These are phyloP conservation scores for Neurospora sp. DNA, from an alignment of 495 filamentous ascomycete genomes.

Conservation along the genomic window DNA sequence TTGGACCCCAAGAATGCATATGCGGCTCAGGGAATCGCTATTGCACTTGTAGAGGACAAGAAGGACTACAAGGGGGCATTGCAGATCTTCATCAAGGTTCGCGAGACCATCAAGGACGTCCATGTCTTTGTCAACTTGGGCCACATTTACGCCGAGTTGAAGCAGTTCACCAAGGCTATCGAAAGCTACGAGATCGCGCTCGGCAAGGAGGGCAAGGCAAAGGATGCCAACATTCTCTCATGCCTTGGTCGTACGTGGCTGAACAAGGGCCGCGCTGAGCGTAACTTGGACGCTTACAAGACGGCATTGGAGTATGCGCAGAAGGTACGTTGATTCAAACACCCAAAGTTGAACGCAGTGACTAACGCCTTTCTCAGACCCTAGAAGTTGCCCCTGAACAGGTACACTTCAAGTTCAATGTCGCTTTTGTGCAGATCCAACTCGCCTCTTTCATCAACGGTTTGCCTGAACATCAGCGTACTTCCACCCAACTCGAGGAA, in stretches of 20 bases:
- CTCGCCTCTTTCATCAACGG: conserved; percentile 71
- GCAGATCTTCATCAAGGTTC: conserved; percentile 76
- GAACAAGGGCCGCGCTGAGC: conserved; percentile 72
- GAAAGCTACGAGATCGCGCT: conserved; percentile 92
- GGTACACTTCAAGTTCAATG: conserved; percentile 89
- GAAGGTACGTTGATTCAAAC: conserved; percentile 36
- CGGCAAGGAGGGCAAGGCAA: conserved; percentile 61
- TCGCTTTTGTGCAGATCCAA: conserved; percentile 93
- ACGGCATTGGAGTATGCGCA: conserved; percentile 78
- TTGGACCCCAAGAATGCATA: conserved; percentile 89
- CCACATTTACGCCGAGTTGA: conserved; percentile 80
- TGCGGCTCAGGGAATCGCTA: conserved; percentile 90
- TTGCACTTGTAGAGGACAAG: conserved; percentile 86
- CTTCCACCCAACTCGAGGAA: conserved; percentile 63
- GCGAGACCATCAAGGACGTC: conserved; percentile 77
- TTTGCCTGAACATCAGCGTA: conserved; percentile 64
- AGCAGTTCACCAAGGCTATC: conserved; percentile 80
- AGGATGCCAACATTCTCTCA: conserved; percentile 72
- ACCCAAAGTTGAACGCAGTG: neutral
- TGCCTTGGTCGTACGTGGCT: conserved; percentile 95
- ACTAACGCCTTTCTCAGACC: conserved; percentile 41
- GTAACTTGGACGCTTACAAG: conserved; percentile 69
- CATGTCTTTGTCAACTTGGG: conserved; percentile 86
- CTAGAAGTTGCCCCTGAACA: conserved; percentile 70
- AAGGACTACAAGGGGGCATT: conserved; percentile 74